Conservation (phyloP, 257 asterid genomes). For the Nicotiana knightiana region DNA sequence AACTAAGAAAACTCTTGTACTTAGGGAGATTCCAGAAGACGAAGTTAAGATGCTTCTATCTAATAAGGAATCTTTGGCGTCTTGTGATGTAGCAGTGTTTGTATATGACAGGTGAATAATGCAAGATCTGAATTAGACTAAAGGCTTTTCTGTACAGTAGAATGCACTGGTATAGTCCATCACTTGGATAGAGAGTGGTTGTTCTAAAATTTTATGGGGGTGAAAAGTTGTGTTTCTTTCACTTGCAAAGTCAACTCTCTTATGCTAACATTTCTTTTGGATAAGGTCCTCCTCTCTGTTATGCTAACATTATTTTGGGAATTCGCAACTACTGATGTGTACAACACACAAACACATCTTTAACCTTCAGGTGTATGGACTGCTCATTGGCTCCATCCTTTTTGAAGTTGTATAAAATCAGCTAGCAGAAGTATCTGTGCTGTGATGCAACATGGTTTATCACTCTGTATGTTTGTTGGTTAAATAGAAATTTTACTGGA, state of each 20-base stretch:
- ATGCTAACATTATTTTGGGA: background rate
- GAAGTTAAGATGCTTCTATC: slow-evolving; percentile 58
- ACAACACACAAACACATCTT: background rate
- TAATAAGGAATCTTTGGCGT: slow-evolving; percentile 64
- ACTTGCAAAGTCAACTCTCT: background rate
- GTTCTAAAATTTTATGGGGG: background rate
- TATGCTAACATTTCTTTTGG: background rate
- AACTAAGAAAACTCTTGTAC: slow-evolving; percentile 63
- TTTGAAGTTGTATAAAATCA: background rate
- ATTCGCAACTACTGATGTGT: background rate
- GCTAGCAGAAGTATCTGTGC: background rate
- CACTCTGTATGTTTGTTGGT: background rate
- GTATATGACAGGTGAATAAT: slow-evolving; percentile 77
- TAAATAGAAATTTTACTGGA: background rate
- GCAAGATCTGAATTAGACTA: background rate
- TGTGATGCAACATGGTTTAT: no score
- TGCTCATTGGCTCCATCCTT: background rate
- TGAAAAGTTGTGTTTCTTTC: background rate
- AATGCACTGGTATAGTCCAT: background rate
- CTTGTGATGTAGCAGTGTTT: slow-evolving; percentile 83
- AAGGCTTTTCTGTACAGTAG: background rate
- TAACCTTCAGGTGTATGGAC: background rate
- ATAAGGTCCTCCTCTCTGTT: background rate
- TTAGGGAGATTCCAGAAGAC: slow-evolving; percentile 87
- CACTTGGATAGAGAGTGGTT: background rate